phyloP scores from a whole-genome alignment of 768 basidiomycete genomes.

The Tremella mesenterica region DNA sequence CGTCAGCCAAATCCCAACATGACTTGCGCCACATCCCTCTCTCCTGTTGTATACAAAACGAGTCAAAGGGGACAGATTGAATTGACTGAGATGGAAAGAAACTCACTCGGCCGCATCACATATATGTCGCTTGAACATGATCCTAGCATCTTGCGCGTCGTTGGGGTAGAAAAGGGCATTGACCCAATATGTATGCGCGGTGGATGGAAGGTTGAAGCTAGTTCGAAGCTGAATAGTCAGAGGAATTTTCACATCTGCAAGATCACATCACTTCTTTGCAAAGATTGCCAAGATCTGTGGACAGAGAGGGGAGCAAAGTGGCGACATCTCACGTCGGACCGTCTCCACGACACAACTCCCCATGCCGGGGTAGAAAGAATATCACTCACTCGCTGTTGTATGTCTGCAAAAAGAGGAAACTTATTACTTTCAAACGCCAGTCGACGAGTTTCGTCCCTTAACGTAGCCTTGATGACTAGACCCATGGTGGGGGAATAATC shows the following conservation, averaged over 20 bases:
- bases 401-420: conserved; percentile 33
- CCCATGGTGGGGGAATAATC: conserved; percentile 4
- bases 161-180: conserved; percentile 38
- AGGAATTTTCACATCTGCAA: no score
- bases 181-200: conserved; percentile 37
- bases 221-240: conserved; percentile 26
- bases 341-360: not conserved
- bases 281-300: no score
- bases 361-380: not conserved
- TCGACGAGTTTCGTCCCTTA: conserved; percentile 39
- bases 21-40: no score
- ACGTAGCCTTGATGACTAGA: conserved; percentile 42
- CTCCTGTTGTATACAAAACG: no score
- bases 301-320: not conserved
- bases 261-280: no score
- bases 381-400: conserved; percentile 36
- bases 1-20: not conserved
- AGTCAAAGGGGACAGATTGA: not conserved
- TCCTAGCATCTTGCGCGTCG: conserved; percentile 27
- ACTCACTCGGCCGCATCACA: conserved; percentile 40
- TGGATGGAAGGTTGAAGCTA: conserved; percentile 37
- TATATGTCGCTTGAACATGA: conserved; percentile 41
- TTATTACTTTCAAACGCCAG: conserved; percentile 25
- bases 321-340: not conserved
- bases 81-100: not conserved